These are phyloP conservation scores for Lindgomyces ingoldianus DNA, from an alignment of 495 filamentous ascomycete species.

Conservation along the genomic window DNA sequence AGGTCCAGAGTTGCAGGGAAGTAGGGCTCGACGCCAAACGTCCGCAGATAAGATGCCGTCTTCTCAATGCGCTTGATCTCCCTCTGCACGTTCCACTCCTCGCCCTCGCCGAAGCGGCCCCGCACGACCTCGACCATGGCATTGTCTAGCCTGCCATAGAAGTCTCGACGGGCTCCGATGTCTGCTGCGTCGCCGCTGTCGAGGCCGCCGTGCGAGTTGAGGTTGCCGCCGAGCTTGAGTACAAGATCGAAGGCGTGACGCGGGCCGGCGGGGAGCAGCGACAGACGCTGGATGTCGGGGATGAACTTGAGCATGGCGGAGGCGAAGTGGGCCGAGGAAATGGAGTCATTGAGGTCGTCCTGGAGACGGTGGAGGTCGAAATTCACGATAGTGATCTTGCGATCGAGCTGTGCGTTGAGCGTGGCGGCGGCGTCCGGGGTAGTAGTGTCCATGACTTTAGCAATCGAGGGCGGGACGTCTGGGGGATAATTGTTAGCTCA, in stretches of 20 bases:
- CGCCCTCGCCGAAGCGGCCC: conserved; percentile 46
- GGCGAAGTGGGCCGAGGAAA: conserved; percentile 47
- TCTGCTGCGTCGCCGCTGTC: conserved; percentile 51
- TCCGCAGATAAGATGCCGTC: conserved; percentile 51
- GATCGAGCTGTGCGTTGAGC: conserved; percentile 56
- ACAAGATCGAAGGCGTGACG: conserved; percentile 53
- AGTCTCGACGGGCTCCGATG: conserved; percentile 45
- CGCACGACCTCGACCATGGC: conserved; percentile 52
- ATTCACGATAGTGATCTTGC: conserved; percentile 58
- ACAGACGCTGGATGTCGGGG: conserved; percentile 51
- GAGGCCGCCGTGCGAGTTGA: conserved; percentile 54
- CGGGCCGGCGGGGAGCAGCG: conserved; percentile 47
- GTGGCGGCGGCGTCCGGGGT: conserved; percentile 47
- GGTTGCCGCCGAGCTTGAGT: conserved; percentile 55
- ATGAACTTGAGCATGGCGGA: conserved; percentile 54
- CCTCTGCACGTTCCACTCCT: conserved; percentile 50
- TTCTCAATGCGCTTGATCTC: conserved; percentile 56
- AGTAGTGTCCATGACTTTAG: conserved; percentile 51
- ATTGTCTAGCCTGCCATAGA: conserved; percentile 49
- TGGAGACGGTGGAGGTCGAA: conserved; percentile 57
- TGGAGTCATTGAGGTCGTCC: conserved; percentile 53
- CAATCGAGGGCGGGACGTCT: conserved; percentile 56
- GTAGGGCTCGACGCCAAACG: conserved; percentile 52
- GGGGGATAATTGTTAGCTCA: conserved; percentile 30
- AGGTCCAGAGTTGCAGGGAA: conserved; percentile 51